Base-by-base conservation (phyloP, 2,329 filamentous ascomycete species). In the Malbranchea zuffiana region DNA sequence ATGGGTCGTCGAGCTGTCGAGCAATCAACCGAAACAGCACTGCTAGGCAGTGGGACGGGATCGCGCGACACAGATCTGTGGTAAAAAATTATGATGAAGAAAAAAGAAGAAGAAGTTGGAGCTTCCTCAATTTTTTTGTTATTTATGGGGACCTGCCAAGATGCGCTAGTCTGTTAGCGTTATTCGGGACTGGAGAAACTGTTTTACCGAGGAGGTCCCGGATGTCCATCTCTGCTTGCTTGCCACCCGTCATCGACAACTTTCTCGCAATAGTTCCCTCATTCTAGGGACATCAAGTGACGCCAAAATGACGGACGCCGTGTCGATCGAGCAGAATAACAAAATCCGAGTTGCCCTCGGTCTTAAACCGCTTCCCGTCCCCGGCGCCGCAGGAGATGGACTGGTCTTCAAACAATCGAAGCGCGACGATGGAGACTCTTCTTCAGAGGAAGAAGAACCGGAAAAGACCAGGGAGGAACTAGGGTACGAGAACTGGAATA, bases 241-340 rank as follows among this genome's bases (percentile, higher is more conserved):
- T n/a, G n/a, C n/a, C n/a, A n/a, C n/a, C n/a, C n/a, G n/a, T n/a
- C n/a, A n/a, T n/a, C n/a, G n/a, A n/a, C n/a, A n/a, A n/a, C n/a
- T n/a, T n/a, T n/a, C n/a, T n/a, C n/a, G n/a, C n/a, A n/a, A n/a
- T n/a, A n/a, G n/a, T n/a, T 18, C 11, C 24, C 25, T 21, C 11
- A 7, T 6, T 13, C 16, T 34, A 26, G 15, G 25, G 15, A 12
- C n/a, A 19, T 12, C 29, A 34, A 24, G 31, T 26, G n/a, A n/a
- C n/a, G 25, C 8, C 49, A 61, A 44, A 20, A 68, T 68, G 64
- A 55, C 66, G 43, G 65, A 67, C 54, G 56, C 77, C 50, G 75
- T 83, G 29, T 80, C 82, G 18, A 87, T 96, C 55, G 83, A 92
- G 23, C 86, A 95, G 70, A 85, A 84, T 47, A 96, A 96, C 66